Conservation (phyloP, 2,329 filamentous ascomycete species). For the Aspergillus tubingensis region DNA sequence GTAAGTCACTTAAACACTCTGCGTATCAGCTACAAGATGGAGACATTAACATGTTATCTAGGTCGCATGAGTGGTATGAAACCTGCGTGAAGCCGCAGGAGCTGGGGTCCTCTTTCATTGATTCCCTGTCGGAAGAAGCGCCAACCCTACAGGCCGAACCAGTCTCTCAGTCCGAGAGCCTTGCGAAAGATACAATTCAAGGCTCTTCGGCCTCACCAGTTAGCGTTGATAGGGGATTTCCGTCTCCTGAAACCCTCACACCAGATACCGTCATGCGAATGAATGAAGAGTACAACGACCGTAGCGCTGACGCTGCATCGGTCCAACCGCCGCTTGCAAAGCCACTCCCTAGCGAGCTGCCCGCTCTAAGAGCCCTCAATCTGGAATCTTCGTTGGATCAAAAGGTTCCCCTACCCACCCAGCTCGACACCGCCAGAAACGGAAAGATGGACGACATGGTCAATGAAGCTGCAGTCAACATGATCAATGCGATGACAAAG, state of each 20-base stretch:
- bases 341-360: constrained; percentile 16
- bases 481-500: constrained; percentile 38
- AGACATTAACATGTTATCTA: constrained; percentile 13
- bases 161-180: constrained; percentile 13
- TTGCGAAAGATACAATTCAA: constrained; percentile 1
- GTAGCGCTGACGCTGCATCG: background rate
- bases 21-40: background rate
- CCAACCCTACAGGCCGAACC: constrained; percentile 17
- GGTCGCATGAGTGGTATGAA: constrained; percentile 41
- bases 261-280: constrained; percentile 13
- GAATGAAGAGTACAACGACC: constrained; percentile 7
- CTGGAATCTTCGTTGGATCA: constrained; percentile 16
- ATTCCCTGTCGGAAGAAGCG: constrained; percentile 20
- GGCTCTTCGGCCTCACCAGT: constrained; percentile 7
- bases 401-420: constrained; percentile 8
- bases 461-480: constrained; percentile 32
- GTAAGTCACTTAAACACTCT: constrained; percentile 38
- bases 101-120: constrained; percentile 17
- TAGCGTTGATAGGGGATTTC: constrained; percentile 3
- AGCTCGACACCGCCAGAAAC: constrained; percentile 3
- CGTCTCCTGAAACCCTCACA: constrained; percentile 9
- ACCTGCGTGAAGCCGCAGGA: constrained; percentile 25
- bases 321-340: background rate
- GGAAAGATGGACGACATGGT: constrained; percentile 26
- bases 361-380: constrained; percentile 14